Evolutionary conservation across 2,329 filamentous ascomycete genomes (phyloP), one percentile per base, ranked within the genome.

Genomic region (Lachnum nothofagi): DNA sequence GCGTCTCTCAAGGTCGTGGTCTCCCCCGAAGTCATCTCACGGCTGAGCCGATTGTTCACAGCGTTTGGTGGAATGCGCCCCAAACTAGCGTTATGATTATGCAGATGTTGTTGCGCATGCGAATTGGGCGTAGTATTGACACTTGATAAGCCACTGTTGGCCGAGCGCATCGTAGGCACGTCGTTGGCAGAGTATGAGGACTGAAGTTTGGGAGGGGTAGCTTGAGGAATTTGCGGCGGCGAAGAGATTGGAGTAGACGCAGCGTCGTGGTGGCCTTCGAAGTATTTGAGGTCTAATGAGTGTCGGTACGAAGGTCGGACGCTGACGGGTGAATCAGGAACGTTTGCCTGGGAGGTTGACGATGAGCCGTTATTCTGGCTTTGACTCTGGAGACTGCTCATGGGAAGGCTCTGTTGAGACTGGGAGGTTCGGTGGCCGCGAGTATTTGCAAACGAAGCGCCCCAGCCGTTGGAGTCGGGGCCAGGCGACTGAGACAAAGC

Each of bases 111-210:
- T 61, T 83, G 77, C 44, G 76, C 73, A 54, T 81, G 76, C 4
- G 73, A 82, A 64, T 87, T 86, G 44, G 63, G 56, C 22, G 62
- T 62, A n/a, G 43, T 59, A 25, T 56, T 61, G 24, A 57, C 49
- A 34, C 48, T 54, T 24, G 54, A 40, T 20, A 57, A 48, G 16
- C 62, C 61, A 46, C 64, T 65, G 27, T 71, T 69, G 9, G 71
- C 47, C 22, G 57, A 56, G 77, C 93, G 95, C 63, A 90, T 74
- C 6, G 90, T 94, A 4, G 90, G 87, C 17, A 96, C 77, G 63
- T 97, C 91, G 67, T 86, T 93, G 46, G 88, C 83, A 8, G 93
- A 96, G 71, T 88, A 96, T 0, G 91, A 96, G 38, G 86, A 84
- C 68, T 91, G 87, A 49, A 95, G 69, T 72, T 88, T 89, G 24